Evolutionary conservation across 805 yeast genomes (phyloP).

Genomic region (Candida peoriensis): DNA sequence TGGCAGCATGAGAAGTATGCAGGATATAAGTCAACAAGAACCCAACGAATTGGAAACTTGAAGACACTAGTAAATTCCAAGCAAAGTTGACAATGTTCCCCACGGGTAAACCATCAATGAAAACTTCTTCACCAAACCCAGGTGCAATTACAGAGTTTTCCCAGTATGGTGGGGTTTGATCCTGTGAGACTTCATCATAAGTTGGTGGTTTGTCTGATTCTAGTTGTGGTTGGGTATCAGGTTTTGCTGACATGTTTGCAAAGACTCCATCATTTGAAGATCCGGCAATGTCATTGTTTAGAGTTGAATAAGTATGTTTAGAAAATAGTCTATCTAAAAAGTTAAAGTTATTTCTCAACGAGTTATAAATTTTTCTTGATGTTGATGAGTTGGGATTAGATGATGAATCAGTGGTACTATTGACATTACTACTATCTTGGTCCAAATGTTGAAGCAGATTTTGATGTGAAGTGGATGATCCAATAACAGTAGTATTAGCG

Average conservation of each 20-base stretch:
- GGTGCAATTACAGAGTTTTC: conserved; percentile 82
- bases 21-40: conserved; percentile 83
- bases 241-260: conserved; percentile 86
- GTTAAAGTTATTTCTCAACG: conserved; percentile 33
- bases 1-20: conserved; percentile 96
- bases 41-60: conserved; percentile 93
- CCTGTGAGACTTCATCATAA: conserved; percentile 93
- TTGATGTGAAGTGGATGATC: no score
- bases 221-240: conserved; percentile 39
- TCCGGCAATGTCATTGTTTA: conserved; percentile 23
- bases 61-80: conserved; percentile 85
- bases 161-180: conserved; percentile 95
- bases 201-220: conserved; percentile 66
- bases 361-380: conserved; percentile 8
- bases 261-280: conserved; percentile 80
- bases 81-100: conserved; percentile 84
- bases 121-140: conserved; percentile 76
- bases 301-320: conserved; percentile 7
- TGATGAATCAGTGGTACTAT: not conserved
- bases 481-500: no score
- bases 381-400: not conserved
- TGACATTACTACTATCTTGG: not conserved
- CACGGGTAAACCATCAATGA: conserved; percentile 93
- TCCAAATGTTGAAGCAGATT: no score
- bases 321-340: conserved; percentile 32